phyloP scores from a whole-genome alignment of 495 filamentous ascomycete genomes.

The Tuber calosporum region DNA sequence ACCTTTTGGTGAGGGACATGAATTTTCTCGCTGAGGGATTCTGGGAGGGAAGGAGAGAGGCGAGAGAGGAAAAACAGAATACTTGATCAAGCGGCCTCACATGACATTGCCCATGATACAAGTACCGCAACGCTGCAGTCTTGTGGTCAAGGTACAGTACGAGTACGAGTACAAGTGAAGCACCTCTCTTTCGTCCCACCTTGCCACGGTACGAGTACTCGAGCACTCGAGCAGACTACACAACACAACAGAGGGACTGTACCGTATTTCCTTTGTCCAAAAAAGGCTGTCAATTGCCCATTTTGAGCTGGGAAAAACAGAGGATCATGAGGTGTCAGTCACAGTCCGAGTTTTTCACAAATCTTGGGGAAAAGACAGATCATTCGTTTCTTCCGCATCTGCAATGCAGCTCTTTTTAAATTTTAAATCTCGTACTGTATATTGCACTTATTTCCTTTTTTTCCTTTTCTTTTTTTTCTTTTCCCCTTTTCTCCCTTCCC shows the following conservation, averaged over 20 bases:
- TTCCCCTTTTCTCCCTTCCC: background rate
- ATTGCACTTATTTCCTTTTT: background rate
- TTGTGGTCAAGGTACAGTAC: no score
- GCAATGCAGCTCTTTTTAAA: no score
- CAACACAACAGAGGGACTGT: background rate
- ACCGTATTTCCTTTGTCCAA: background rate
- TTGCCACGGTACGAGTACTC: background rate
- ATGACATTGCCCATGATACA: no score
- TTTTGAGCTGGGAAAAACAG: background rate
- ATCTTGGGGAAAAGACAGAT: background rate
- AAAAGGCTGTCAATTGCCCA: background rate
- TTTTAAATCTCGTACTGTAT: background rate
- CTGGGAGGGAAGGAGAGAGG: background rate
- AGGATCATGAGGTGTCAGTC: background rate
- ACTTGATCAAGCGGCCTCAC: background rate
- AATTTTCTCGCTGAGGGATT: background rate
- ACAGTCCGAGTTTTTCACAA: background rate
- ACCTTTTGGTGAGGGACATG: background rate
- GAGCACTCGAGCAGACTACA: no score
- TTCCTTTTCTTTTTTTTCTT: no score
- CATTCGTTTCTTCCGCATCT: background rate
- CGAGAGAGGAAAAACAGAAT: background rate
- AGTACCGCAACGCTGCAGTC: background rate
- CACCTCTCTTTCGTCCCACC: background rate
- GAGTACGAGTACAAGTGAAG: no score